Evolutionary conservation across 257 asterid genomes (phyloP), one percentile per base, ranked within the genome.

Genomic region (Agastache rugosa): DNA sequence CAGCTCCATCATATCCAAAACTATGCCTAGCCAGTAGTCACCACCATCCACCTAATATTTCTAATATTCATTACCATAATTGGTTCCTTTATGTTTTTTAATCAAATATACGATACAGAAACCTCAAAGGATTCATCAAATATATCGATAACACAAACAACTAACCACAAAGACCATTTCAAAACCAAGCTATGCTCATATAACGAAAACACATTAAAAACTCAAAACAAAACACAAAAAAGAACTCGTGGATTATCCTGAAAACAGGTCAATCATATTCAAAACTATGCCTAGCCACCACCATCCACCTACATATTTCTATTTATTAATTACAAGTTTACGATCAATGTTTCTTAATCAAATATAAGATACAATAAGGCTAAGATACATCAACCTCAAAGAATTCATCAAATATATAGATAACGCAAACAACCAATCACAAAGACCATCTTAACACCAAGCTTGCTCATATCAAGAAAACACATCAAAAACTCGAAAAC

Each of bases 1-100:
- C 71, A 3, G 88, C 82, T 34, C 96, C 97, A 63, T 76, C 83
- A 69, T 92, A 81, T 69, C 99, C 99, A 79, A 95, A 95, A 75
- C 90, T 88, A 81, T 85, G 84, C 79, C 99, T 90, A n/a, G 97
- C 88, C 22, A n/a, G n/a, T n/a, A n/a, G n/a, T n/a, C n/a, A 90
- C 81, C 86, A 92, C 37, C 37, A 31, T 31, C 37, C 37, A 31
- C 37, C 37, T 31, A 31, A 31, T 31, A 0, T 31, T 31, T 31
- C 37, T 31, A 31, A 0, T 31, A 31, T 31, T 31, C 6, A 31
- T 31, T 5, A 31, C 37, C 4, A 31, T 31, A 7, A 31, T 2
- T 5, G 37, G 37, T 31, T 31, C 37, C 4, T 0, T 3, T 31
- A 31, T 5, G 37, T 31, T 31, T 31, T 1, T 31, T 31, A 58